A percentile compares a stretch with the other conserved stretches of the same genome.
These are phyloP conservation scores for Acarospora socialis DNA, from an alignment of 2,329 filamentous ascomycete species.

Conservation along the genomic window DNA sequence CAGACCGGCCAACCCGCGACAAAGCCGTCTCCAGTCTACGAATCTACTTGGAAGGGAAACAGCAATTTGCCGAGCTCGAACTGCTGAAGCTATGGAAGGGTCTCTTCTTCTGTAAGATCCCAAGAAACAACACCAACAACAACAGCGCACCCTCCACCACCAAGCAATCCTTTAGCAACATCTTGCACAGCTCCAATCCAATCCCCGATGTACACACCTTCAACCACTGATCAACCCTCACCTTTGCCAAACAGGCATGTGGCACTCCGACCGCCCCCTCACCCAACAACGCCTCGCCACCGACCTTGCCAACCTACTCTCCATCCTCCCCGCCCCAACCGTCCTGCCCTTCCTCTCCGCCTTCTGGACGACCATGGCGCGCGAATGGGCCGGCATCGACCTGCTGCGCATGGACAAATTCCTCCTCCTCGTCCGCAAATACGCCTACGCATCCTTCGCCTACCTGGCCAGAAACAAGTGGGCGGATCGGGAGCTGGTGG, in stretches of 20 bases:
- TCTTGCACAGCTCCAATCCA: not conserved
- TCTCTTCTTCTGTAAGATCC: conserved; percentile 59
- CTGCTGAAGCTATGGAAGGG: conserved; percentile 88
- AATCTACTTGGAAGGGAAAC: conserved; percentile 56
- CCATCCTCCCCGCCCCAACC: conserved; percentile 38
- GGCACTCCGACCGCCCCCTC: conserved; percentile 83
- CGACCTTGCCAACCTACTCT: conserved; percentile 59
- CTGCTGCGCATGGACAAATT: conserved; percentile 84
- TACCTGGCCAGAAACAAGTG: conserved; percentile 23
- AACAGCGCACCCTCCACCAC: not conserved
- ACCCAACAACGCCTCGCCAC: conserved; percentile 71
- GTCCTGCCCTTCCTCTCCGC: conserved; percentile 39
- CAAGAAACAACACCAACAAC: conserved; percentile 2
- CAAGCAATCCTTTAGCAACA: conserved; percentile 1
- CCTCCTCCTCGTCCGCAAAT: conserved; percentile 65
- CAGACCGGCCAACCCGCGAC: conserved; percentile 66
- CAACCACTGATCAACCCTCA: conserved; percentile 3
- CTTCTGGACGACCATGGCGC: conserved; percentile 57
- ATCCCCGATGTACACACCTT: not conserved
- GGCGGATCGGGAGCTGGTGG: conserved; percentile 28
- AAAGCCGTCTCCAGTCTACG: conserved; percentile 63
- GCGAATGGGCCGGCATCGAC: conserved; percentile 58
- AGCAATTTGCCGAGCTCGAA: conserved; percentile 51
- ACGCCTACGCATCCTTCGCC: conserved; percentile 56
- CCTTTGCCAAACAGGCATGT: conserved; percentile 43